These are phyloP conservation scores for Clonostachys solani DNA, from an alignment of 2,329 filamentous ascomycete genomes.

Conservation along the genomic window DNA sequence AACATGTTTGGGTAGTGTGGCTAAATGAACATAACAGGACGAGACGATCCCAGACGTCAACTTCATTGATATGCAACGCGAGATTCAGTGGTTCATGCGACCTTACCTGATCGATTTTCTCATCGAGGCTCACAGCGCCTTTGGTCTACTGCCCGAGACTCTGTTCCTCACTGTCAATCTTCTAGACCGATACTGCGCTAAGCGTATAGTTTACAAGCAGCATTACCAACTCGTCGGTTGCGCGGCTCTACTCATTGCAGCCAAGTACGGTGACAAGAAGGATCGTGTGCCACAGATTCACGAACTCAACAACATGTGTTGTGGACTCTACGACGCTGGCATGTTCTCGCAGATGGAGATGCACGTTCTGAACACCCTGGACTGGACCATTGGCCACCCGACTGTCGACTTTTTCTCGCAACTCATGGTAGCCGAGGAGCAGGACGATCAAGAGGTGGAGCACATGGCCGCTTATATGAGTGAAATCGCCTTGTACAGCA, in stretches of 20 bases:
- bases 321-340: slow-evolving; percentile 94
- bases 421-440: slow-evolving; percentile 76
- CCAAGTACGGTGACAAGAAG: slow-evolving; percentile 99
- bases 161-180: slow-evolving; percentile 96
- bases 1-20: background rate
- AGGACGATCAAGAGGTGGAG: slow-evolving; percentile 79
- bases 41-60: slow-evolving; percentile 94
- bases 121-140: slow-evolving; percentile 93
- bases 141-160: slow-evolving; percentile 89
- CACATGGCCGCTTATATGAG: slow-evolving; percentile 93
- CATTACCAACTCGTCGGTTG: slow-evolving; percentile 98
- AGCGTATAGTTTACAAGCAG: slow-evolving; percentile 96
- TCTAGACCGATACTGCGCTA: slow-evolving; percentile 95
- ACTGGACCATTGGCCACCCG: slow-evolving; percentile 94
- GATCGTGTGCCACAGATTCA: slow-evolving; percentile 96
- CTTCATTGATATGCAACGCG: slow-evolving; percentile 97
- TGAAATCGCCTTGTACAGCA: slow-evolving; percentile 93
- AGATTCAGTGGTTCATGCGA: slow-evolving; percentile 99
- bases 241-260: slow-evolving; percentile 89
- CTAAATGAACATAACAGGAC: slow-evolving; percentile 38
- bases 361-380: slow-evolving; percentile 96
- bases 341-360: slow-evolving; percentile 99
- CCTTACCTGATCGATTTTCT: slow-evolving; percentile 98
- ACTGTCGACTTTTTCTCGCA: slow-evolving; percentile 94
- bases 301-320: slow-evolving; percentile 99